phyloP scores from a whole-genome alignment of 164 flowering plant species.

The Chimonanthus praecox region DNA sequence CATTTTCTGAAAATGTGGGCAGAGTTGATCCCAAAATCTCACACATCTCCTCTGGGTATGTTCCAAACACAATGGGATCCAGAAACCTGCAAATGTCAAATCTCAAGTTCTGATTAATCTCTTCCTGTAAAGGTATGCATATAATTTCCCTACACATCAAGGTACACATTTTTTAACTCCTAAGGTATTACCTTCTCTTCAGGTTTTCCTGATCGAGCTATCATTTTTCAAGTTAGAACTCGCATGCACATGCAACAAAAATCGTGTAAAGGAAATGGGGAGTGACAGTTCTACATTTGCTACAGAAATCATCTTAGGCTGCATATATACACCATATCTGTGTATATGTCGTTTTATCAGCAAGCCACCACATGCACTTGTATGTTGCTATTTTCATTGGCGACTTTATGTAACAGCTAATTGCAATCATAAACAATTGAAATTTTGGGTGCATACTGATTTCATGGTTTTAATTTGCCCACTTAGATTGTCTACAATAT shows the following conservation, averaged over 20 bases:
- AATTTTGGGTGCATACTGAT: too few relatives aligned
- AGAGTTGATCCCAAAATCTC: slow-evolving; percentile 19
- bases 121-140: slow-evolving; percentile 3
- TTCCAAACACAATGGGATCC: slow-evolving; percentile 39
- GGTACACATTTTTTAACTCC: neutral
- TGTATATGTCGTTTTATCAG: neutral
- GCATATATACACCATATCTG: neutral
- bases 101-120: neutral
- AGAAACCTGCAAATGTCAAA: slow-evolving; percentile 9
- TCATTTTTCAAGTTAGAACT: too few relatives aligned
- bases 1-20: slow-evolving; percentile 26
- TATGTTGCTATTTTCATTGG: neutral
- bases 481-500: neutral
- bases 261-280: neutral
- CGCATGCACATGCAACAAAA: too few relatives aligned
- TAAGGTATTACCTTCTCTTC: neutral
- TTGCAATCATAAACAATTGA: neutral
- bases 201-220: neutral
- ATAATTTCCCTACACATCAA: neutral
- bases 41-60: slow-evolving; percentile 38
- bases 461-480: too few relatives aligned
- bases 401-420: neutral
- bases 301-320: neutral
- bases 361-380: neutral
- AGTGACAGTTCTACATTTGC: neutral